These are phyloP conservation scores for Phytophthora boehmeriae DNA, from an alignment of 352 stramenopile species.

Conservation along the genomic window DNA sequence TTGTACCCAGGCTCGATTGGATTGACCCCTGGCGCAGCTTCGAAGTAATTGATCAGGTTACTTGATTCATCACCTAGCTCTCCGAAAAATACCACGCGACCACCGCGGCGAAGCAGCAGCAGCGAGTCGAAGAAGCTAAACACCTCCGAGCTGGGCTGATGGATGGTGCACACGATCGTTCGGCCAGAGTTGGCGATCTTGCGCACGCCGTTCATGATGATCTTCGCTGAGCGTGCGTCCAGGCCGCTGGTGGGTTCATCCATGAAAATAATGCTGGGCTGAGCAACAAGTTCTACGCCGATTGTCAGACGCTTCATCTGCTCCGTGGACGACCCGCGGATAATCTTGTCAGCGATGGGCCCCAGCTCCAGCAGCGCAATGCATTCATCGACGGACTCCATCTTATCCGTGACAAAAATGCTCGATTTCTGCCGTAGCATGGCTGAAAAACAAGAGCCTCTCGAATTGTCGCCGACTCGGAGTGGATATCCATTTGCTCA, in stretches of 20 bases:
- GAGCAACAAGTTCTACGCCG: constrained; percentile 88
- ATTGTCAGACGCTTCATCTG: constrained; percentile 70
- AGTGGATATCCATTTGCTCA: constrained; percentile 90
- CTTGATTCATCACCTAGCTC: constrained; percentile 39
- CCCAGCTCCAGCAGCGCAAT: constrained; percentile 50
- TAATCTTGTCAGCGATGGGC: constrained; percentile 46
- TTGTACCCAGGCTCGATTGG: constrained; percentile 87
- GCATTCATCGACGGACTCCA: constrained; percentile 42
- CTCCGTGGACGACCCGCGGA: constrained; percentile 47
- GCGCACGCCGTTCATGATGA: constrained; percentile 85
- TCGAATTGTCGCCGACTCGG: constrained; percentile 81
- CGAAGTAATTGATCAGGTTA: constrained; percentile 54
- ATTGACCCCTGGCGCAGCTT: constrained; percentile 34
- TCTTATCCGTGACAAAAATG: constrained; percentile 35
- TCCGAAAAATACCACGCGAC: constrained; percentile 52
- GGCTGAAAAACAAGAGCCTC: constrained; percentile 90
- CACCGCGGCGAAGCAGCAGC: constrained; percentile 65
- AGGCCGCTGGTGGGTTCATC: constrained; percentile 88
- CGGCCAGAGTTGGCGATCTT: constrained; percentile 73
- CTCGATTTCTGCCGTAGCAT: constrained; percentile 57
- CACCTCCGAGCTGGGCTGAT: constrained; percentile 72
- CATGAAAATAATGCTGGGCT: constrained; percentile 83
- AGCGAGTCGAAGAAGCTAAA: constrained; percentile 28
- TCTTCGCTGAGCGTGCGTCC: constrained; percentile 81
- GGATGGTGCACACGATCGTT: constrained; percentile 91